Evolutionary conservation across 1,139 yeast genomes (phyloP).

Genomic region (Sugiyamaella xylanicola): DNA sequence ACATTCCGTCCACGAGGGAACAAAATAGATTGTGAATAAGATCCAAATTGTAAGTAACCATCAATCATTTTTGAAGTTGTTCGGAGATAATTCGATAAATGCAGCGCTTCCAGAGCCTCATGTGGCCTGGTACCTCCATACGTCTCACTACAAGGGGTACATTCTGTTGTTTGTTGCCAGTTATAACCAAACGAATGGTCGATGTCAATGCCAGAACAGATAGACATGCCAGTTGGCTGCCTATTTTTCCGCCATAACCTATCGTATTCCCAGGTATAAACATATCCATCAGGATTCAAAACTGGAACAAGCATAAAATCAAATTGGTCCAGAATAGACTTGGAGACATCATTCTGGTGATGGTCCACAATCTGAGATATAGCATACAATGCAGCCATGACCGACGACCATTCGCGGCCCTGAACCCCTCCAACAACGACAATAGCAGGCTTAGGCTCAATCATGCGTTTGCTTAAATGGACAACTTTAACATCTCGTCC

Average conservation of each 20-base stretch:
- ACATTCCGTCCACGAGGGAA: constrained; percentile 54
- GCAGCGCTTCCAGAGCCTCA: constrained; percentile 72
- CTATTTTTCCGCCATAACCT: constrained; percentile 89
- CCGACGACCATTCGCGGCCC: constrained; percentile 89
- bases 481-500: constrained; percentile 69
- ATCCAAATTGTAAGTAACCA: constrained; percentile 81
- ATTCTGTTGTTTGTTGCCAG: constrained; percentile 49
- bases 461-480: constrained; percentile 50
- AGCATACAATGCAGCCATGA: constrained; percentile 66
- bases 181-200: constrained; percentile 70
- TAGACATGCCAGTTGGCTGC: constrained; percentile 66
- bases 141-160: constrained; percentile 59
- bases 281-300: constrained; percentile 90
- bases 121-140: constrained; percentile 77
- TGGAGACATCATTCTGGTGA: background rate
- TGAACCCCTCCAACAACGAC: constrained; percentile 84
- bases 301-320: constrained; percentile 82
- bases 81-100: constrained; percentile 66
- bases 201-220: constrained; percentile 80
- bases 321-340: constrained; percentile 47
- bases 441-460: constrained; percentile 55
- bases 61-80: constrained; percentile 38
- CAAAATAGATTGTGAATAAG: constrained; percentile 79
- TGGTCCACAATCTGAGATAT: constrained; percentile 50
- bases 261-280: constrained; percentile 75